Evolutionary conservation across 768 basidiomycete genomes (phyloP).

Genomic region (Gloeostereum incarnatum): DNA sequence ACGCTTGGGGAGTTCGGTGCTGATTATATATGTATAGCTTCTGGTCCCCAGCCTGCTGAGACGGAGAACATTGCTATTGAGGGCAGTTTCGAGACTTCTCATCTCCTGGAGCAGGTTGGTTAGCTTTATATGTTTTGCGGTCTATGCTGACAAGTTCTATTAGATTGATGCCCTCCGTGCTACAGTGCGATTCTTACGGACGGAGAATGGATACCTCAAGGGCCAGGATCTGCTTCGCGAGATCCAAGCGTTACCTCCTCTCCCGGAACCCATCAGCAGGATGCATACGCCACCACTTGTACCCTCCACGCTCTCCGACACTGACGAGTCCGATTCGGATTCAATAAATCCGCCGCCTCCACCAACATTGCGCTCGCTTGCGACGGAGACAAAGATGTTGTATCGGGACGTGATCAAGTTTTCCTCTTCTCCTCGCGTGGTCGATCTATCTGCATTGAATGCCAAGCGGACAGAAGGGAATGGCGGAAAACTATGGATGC

Average conservation of each 20-base stretch:
- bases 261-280: conserved; percentile 39
- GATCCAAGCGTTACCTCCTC: conserved; percentile 63
- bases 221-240: conserved; percentile 85
- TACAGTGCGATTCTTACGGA: conserved; percentile 86
- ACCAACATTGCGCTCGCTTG: conserved; percentile 53
- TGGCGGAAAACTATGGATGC: conserved; percentile 52
- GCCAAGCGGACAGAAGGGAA: conserved; percentile 41
- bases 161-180: conserved; percentile 88
- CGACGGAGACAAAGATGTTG: conserved; percentile 76
- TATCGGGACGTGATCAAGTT: conserved; percentile 86
- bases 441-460: conserved; percentile 67
- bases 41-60: conserved; percentile 43
- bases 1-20: neutral
- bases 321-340: conserved; percentile 52
- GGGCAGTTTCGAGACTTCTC: conserved; percentile 78
- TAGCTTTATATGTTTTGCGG: conserved; percentile 2
- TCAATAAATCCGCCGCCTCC: conserved; percentile 30
- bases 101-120: conserved; percentile 77
- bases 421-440: conserved; percentile 74
- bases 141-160: conserved; percentile 6
- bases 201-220: conserved; percentile 89
- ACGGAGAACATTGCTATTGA: conserved; percentile 61
- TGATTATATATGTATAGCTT: conserved; percentile 17
- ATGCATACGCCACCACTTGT: conserved; percentile 59
- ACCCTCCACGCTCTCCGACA: conserved; percentile 57